A percentile compares a stretch with the other conserved stretches of the same genome.
These are phyloP conservation scores for Fistulinella prunicolor DNA, from an alignment of 768 basidiomycete species.

Conservation along the genomic window DNA sequence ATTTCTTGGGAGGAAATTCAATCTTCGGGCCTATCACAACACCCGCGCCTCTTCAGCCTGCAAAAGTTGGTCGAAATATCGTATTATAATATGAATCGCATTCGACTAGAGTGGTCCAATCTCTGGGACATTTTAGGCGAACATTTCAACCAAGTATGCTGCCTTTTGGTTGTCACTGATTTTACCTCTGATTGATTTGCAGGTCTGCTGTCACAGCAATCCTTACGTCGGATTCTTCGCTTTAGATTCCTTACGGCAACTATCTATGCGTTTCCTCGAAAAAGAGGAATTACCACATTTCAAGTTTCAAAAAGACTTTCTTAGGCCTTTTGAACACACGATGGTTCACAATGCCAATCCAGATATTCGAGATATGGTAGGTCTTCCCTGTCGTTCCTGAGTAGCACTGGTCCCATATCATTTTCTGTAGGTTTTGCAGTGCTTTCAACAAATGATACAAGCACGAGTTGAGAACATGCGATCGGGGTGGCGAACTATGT, in stretches of 20 bases:
- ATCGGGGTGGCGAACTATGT: conserved; percentile 99
- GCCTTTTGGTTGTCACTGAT: background rate
- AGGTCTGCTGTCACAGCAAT: conserved; percentile 99
- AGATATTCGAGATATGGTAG: conserved; percentile 93
- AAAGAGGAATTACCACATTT: conserved; percentile 98
- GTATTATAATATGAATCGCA: conserved; percentile 99
- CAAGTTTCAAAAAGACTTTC: conserved; percentile 98
- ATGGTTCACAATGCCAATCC: conserved; percentile 97
- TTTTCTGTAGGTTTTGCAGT: conserved; percentile 78
- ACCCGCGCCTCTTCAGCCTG: conserved; percentile 92
- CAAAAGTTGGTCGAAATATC: conserved; percentile 99
- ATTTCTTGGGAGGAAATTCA: conserved; percentile 99
- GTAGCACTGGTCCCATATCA: background rate
- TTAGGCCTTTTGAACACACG: conserved; percentile 97
- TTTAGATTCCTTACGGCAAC: conserved; percentile 90
- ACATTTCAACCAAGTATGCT: conserved; percentile 90
- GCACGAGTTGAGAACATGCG: conserved; percentile 92
- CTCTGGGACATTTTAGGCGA: conserved; percentile 98
- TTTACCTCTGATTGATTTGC: conserved; percentile 7
- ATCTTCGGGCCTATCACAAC: conserved; percentile 90
- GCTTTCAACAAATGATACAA: conserved; percentile 98
- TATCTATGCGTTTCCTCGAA: conserved; percentile 98
- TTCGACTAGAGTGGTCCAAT: conserved; percentile 97
- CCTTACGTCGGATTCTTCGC: conserved; percentile 96
- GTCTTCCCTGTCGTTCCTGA: conserved; percentile 1